Evolutionary conservation across 2,329 filamentous ascomycete genomes (phyloP).

Genomic region (Lachnellula occidentalis): DNA sequence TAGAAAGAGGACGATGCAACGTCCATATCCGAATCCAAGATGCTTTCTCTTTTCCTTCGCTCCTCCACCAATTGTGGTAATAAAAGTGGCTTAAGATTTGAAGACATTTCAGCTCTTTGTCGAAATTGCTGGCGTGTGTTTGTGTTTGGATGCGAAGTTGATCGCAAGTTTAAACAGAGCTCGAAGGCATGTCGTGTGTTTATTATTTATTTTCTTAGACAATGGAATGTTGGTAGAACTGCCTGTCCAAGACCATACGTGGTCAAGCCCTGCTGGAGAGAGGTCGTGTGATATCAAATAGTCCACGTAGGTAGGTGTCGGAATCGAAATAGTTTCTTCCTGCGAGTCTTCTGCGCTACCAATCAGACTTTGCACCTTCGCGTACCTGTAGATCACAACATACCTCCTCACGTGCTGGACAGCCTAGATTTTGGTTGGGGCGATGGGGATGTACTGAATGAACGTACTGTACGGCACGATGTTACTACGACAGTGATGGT

Average conservation of each 20-base stretch:
- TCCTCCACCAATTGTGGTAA: conserved; percentile 50
- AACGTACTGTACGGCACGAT: conserved; percentile 3
- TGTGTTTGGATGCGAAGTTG: conserved; percentile 10
- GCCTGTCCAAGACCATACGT: conserved; percentile 25
- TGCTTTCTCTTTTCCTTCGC: conserved; percentile 39
- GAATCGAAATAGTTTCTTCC: conserved; percentile 8
- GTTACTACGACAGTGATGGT: not conserved
- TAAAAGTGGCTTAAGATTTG: conserved; percentile 47
- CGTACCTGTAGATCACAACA: conserved; percentile 29
- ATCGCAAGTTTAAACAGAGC: conserved; percentile 17
- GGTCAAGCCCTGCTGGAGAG: conserved; percentile 23
- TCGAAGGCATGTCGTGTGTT: conserved; percentile 22
- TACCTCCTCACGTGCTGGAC: conserved; percentile 29
- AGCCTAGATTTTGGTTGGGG: conserved; percentile 8
- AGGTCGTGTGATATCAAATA: conserved; percentile 16
- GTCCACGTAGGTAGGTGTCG: conserved; percentile 26
- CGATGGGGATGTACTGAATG: conserved; percentile 4
- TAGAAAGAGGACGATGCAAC: conserved; percentile 24
- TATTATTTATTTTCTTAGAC: conserved; percentile 10
- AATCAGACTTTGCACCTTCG: conserved; percentile 21
- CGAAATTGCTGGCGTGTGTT: conserved; percentile 5
- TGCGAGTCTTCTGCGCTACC: conserved; percentile 20
- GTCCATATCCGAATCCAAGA: conserved; percentile 28
- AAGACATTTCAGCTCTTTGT: conserved; percentile 24
- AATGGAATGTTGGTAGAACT: conserved; percentile 11